Percentiles rank a stretch among this genome's conserved stretches.
Evolutionary conservation across 1,284 basidiomycete species (phyloP).

Genomic region (Laetiporus sulphureus): DNA sequence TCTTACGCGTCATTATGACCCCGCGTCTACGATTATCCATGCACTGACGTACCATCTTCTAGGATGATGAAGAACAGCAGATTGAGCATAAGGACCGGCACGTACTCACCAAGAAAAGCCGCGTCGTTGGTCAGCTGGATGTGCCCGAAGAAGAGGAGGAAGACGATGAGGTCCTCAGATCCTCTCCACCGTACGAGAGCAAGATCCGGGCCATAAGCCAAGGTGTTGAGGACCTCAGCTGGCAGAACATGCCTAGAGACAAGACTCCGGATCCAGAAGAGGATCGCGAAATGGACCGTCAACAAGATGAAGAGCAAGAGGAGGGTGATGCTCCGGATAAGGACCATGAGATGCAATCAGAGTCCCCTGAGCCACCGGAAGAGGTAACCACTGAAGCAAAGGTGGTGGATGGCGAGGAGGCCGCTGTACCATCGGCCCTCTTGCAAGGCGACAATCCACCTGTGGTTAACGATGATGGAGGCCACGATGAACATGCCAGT

Average conservation of each 20-base stretch:
- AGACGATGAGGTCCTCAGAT: slow-evolving; percentile 31
- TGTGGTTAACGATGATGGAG: slow-evolving; percentile 13
- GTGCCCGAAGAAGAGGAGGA: slow-evolving; percentile 52
- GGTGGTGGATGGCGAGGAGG: slow-evolving; percentile 7
- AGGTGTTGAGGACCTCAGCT: slow-evolving; percentile 68
- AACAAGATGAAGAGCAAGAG: neutral
- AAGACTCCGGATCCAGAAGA: slow-evolving; percentile 11
- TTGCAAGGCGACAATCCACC: slow-evolving; percentile 18
- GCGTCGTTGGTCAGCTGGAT: slow-evolving; percentile 43
- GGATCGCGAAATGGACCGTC: slow-evolving; percentile 6
- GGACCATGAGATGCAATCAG: neutral
- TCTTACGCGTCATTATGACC: slow-evolving; percentile 1
- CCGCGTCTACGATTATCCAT: neutral
- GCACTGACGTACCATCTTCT: slow-evolving; percentile 7
- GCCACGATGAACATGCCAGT: slow-evolving; percentile 19
- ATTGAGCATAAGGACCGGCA: slow-evolving; percentile 35
- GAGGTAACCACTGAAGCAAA: neutral
- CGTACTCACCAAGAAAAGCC: slow-evolving; percentile 68
- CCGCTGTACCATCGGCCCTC: slow-evolving; percentile 6
- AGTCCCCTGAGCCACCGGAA: neutral
- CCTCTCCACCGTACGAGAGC: slow-evolving; percentile 65
- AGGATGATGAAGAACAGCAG: slow-evolving; percentile 36
- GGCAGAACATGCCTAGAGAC: slow-evolving; percentile 43
- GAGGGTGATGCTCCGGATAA: neutral
- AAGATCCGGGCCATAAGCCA: slow-evolving; percentile 71